A percentile compares a stretch with the other conserved stretches of the same genome.
phyloP scores from a whole-genome alignment of 352 stramenopile species.

The Pythium insidiosum region DNA sequence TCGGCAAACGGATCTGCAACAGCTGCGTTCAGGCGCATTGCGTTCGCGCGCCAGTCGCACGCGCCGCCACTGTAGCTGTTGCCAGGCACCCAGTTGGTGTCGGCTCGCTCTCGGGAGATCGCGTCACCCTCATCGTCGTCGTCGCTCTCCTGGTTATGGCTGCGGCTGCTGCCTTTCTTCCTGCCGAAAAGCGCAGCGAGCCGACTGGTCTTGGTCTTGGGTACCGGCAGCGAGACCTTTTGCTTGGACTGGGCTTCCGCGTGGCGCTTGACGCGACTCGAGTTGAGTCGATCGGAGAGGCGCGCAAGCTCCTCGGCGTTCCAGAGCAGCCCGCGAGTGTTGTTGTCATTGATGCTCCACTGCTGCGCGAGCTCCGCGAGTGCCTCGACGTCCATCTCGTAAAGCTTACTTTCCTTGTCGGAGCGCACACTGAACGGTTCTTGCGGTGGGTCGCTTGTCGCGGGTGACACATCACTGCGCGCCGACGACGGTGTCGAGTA shows the following conservation, averaged over 20 bases:
- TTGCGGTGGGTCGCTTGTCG: too few relatives aligned
- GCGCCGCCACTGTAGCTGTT: slow-evolving; percentile 13
- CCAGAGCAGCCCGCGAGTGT: slow-evolving; percentile 10
- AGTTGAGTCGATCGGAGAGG: slow-evolving; percentile 7
- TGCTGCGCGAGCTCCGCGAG: slow-evolving; percentile 12
- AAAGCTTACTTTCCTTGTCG: slow-evolving; percentile 7
- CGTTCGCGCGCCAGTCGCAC: slow-evolving; percentile 8
- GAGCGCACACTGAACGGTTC: slow-evolving; percentile 11
- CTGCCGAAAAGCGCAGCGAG: background rate
- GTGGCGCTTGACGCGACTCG: background rate
- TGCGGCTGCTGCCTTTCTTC: background rate
- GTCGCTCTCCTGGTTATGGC: slow-evolving; percentile 2
- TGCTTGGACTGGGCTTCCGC: slow-evolving; percentile 8
- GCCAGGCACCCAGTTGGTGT: slow-evolving; percentile 10
- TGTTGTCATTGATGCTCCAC: slow-evolving; percentile 10
- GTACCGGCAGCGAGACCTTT: slow-evolving; percentile 5
- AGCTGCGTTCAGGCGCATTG: slow-evolving; percentile 6
- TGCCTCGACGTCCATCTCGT: slow-evolving; percentile 11
- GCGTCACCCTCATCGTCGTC: background rate
- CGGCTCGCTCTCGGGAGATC: background rate
- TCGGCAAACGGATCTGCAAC: background rate
- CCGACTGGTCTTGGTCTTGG: slow-evolving; percentile 1
- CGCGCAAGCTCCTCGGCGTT: slow-evolving; percentile 16
- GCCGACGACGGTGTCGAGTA: slow-evolving; percentile 1
- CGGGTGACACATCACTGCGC: too few relatives aligned